Evolutionary conservation across 495 filamentous ascomycete species (phyloP), one percentile per base, ranked within the genome.

Genomic region (Aspergillus sparsus): DNA sequence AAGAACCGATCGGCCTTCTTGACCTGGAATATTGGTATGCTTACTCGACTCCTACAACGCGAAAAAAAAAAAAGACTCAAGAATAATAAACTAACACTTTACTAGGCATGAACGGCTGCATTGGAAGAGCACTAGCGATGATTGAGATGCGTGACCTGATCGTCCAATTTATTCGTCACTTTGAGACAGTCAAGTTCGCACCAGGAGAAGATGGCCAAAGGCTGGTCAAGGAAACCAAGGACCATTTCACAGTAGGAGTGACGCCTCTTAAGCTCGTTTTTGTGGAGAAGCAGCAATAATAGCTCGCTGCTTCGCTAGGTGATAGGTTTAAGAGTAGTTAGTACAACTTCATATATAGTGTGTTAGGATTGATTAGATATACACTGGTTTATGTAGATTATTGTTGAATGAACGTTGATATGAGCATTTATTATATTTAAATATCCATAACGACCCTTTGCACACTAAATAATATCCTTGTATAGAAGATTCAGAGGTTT

Each of bases 221-320:
- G 12, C 42, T 80, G 18, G 49, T 76, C 36, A 44, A 62, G 7
- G 68, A 77, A 18, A 63, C 67, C 5, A 53, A 53, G 49, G 49
- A 46, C 61, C 66, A 74, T 32, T 78, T 80, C 51, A 79, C 77
- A 3, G 55, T 63, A 9, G 54, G 51, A 11, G 62, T 64, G 8
- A 67, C 67, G 6, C 35, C 41, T 37, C 31, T 64, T 18, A 15
- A 51, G n/a, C 34, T 65, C 36, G 46, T 65, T 2, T 66, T 66
- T 51, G 21, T 35, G 15, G 35, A 58, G 15, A 50, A 50, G 37
- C 7, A 41, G 37, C n/a, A n/a, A 41, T 41, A 5, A n/a, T n/a
- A 41, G 37, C 21, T 1, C 21, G 21, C 3, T 27, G 21, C 3
- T 27, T 27, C 21, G 3, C 21, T 27, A 1, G 21, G 21, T 27